Evolutionary conservation across 208 protist genomes (phyloP).

Genomic region (Endotrypanum monterogeii): DNA sequence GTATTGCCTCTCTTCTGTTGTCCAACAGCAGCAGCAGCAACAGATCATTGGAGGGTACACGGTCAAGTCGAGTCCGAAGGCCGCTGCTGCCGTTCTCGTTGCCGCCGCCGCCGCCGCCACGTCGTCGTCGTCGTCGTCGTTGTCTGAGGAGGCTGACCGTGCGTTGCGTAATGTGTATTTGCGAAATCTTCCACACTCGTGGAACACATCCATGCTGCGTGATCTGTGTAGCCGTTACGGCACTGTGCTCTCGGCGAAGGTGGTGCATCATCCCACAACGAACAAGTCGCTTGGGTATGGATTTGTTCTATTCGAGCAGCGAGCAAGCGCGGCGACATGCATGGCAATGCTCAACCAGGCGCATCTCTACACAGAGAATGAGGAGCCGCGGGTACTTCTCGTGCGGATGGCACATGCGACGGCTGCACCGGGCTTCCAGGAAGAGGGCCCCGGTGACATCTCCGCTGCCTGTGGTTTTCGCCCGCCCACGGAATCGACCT

Average conservation of each 20-base stretch:
- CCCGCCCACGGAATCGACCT: background rate
- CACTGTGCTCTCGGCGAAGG: conserved; percentile 57
- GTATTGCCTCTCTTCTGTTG: conserved; percentile 7
- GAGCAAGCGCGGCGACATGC: conserved; percentile 40
- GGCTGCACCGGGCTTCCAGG: conserved; percentile 21
- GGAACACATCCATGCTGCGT: conserved; percentile 66
- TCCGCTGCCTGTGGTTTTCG: background rate
- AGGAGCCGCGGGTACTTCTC: conserved; percentile 22
- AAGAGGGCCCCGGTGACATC: conserved; percentile 7
- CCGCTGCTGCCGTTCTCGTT: background rate
- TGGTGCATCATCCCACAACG: conserved; percentile 47
- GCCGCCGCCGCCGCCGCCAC: conserved; percentile 10
- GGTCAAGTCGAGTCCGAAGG: conserved; percentile 6
- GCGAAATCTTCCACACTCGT: conserved; percentile 58
- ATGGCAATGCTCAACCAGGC: conserved; percentile 33
- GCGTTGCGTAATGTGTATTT: conserved; percentile 58
- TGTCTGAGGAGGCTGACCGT: conserved; percentile 12
- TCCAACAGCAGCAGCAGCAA: conserved; percentile 1
- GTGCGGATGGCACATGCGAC: conserved; percentile 31
- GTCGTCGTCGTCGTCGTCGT: too few species aligned
- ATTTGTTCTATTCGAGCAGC: conserved; percentile 72
- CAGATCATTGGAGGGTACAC: conserved; percentile 12
- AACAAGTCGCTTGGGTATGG: conserved; percentile 65
- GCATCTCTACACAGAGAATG: conserved; percentile 8
- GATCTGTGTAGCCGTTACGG: conserved; percentile 59